Percentiles rank a stretch among this genome's conserved stretches.
phyloP scores from a whole-genome alignment of 2,329 filamentous ascomycete genomes.

The Xylaria arbuscula region DNA sequence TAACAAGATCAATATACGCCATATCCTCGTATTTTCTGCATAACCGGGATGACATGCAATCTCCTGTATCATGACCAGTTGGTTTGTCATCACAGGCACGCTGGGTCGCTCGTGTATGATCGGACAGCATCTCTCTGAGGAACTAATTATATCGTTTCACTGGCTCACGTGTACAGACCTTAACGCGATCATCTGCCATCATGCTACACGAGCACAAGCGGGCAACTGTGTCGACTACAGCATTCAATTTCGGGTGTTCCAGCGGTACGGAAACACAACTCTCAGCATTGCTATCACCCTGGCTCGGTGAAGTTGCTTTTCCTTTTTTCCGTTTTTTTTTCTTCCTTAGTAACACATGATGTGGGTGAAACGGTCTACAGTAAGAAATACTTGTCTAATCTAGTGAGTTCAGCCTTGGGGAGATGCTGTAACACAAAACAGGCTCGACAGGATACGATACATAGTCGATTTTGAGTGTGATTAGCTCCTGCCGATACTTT shows the following conservation, averaged over 20 bases:
- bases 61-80: slow-evolving; percentile 21
- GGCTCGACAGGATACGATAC: not conserved
- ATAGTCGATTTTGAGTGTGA: not conserved
- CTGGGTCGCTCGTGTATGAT: not conserved
- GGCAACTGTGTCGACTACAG: not conserved
- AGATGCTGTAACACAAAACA: not conserved
- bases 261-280: not conserved
- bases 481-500: not conserved
- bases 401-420: not conserved
- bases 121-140: not conserved
- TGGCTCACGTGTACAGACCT: not conserved
- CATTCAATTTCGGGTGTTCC: not conserved
- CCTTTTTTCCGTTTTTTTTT: no score
- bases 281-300: not conserved
- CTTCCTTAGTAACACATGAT: not conserved
- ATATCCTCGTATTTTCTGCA: slow-evolving; percentile 24
- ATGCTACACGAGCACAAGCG: not conserved
- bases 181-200: slow-evolving; percentile 7
- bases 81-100: slow-evolving; percentile 25
- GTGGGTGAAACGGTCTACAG: not conserved
- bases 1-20: slow-evolving; percentile 22
- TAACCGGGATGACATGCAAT: slow-evolving; percentile 27
- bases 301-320: not conserved
- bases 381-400: not conserved
- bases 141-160: not conserved